Conservation (phyloP, 441 rosid genomes). For the Erodium moschatum region DNA sequence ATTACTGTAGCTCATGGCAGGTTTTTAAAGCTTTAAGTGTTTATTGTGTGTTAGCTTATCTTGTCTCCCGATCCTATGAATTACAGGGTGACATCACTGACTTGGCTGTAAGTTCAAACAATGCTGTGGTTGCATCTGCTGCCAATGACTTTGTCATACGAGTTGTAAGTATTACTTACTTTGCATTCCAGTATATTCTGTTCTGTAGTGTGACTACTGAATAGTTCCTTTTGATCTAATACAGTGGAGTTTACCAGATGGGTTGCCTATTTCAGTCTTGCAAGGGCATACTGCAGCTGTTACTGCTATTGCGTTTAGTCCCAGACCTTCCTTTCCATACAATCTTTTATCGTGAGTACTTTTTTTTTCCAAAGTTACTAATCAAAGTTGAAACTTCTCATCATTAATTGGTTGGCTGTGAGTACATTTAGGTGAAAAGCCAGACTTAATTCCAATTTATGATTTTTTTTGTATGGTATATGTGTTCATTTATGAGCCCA, state of each 20-base stretch:
- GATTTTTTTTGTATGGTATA: slow-evolving; percentile 15
- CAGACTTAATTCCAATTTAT: slow-evolving; percentile 14
- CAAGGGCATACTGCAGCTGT: slow-evolving; percentile 96
- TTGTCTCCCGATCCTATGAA: slow-evolving; percentile 23
- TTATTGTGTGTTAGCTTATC: slow-evolving; percentile 18
- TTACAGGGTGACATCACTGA: slow-evolving; percentile 97
- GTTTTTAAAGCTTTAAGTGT: slow-evolving; percentile 17
- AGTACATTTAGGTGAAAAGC: slow-evolving; percentile 1
- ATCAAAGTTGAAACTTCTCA: slow-evolving; percentile 17
- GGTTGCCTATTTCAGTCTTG: slow-evolving; percentile 80
- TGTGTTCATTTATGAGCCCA: not conserved
- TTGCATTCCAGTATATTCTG: slow-evolving; percentile 13
- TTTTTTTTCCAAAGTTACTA: slow-evolving; percentile 19
- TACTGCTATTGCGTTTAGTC: slow-evolving; percentile 95
- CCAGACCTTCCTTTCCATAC: slow-evolving; percentile 65
- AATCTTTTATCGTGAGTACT: slow-evolving; percentile 92
- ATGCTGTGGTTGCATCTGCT: slow-evolving; percentile 85
- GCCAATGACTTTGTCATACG: slow-evolving; percentile 95
- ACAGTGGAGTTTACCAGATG: slow-evolving; percentile 99
- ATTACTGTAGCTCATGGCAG: slow-evolving; percentile 17
- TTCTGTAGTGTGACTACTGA: slow-evolving; percentile 15
- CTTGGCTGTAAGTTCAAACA: slow-evolving; percentile 96
- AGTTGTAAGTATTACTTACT: slow-evolving; percentile 53
- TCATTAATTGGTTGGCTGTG: slow-evolving; percentile 14
- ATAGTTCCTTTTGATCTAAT: slow-evolving; percentile 27